Evolutionary conservation across 2,329 filamentous ascomycete genomes (phyloP).

Genomic region (Rutstroemia sp.): DNA sequence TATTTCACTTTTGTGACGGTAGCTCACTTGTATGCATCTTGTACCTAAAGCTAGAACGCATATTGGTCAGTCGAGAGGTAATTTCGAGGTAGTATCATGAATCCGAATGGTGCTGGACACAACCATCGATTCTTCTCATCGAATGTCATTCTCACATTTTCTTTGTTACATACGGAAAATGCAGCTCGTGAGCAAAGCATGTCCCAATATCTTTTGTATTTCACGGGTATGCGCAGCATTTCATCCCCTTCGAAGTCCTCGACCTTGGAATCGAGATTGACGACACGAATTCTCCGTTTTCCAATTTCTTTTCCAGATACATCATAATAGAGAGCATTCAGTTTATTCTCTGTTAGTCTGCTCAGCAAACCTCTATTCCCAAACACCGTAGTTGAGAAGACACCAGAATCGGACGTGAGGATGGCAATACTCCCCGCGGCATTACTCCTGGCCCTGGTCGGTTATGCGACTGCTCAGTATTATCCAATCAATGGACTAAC

Average conservation of each 20-base stretch:
- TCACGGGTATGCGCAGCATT: neutral
- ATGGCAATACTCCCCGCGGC: neutral
- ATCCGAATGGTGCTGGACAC: neutral
- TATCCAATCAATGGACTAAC: constrained; percentile 16
- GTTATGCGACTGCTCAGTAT: constrained; percentile 1
- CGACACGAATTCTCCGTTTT: neutral
- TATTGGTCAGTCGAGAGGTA: neutral
- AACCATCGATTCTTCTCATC: neutral
- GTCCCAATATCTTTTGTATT: neutral
- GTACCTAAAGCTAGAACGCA: no score
- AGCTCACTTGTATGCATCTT: no score
- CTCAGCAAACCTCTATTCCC: no score
- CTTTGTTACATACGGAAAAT: neutral
- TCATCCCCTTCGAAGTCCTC: neutral
- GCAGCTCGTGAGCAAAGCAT: constrained; percentile 3
- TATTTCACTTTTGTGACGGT: no score
- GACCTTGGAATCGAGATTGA: neutral
- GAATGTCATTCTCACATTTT: neutral
- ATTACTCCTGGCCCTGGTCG: neutral
- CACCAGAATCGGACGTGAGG: neutral
- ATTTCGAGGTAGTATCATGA: neutral
- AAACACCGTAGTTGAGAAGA: no score
- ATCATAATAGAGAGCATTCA: neutral
- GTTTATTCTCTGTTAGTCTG: neutral
- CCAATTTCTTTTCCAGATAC: neutral